phyloP scores from a whole-genome alignment of 2,329 filamentous ascomycete species.

The Ceratocystis colombiana region DNA sequence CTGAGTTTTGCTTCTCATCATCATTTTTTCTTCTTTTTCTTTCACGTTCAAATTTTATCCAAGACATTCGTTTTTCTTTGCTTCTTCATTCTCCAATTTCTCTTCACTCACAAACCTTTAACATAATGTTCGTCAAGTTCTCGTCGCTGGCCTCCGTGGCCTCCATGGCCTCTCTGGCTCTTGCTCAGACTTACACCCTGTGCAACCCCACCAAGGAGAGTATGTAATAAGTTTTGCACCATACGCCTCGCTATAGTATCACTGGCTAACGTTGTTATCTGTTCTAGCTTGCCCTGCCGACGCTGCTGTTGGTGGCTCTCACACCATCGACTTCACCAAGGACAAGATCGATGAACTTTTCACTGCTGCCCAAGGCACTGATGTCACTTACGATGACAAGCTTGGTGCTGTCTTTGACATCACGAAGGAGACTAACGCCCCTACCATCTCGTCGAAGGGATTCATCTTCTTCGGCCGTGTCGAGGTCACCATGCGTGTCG shows the following conservation, averaged over 20 bases:
- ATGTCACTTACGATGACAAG: constrained; percentile 37
- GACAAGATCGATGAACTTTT: constrained; percentile 51
- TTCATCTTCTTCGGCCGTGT: constrained; percentile 96
- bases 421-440: constrained; percentile 51
- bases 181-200: constrained; percentile 47
- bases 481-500: constrained; percentile 66
- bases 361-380: constrained; percentile 39
- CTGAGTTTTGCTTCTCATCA: neutral
- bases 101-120: constrained; percentile 8
- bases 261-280: neutral
- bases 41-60: neutral
- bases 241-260: neutral
- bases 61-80: constrained; percentile 10
- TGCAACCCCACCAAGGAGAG: constrained; percentile 47
- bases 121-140: constrained; percentile 34
- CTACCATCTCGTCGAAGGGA: constrained; percentile 66
- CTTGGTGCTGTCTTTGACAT: constrained; percentile 56
- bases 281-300: constrained; percentile 56
- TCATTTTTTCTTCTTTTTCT: neutral
- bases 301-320: constrained; percentile 59
- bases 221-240: constrained; percentile 29
- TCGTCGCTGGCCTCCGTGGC: constrained; percentile 39
- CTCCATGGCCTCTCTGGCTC: constrained; percentile 42
- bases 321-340: constrained; percentile 64
- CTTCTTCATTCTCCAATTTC: constrained; percentile 6